These are phyloP conservation scores for Phytophthora rubi DNA, from an alignment of 352 stramenopile genomes.

Conservation along the genomic window DNA sequence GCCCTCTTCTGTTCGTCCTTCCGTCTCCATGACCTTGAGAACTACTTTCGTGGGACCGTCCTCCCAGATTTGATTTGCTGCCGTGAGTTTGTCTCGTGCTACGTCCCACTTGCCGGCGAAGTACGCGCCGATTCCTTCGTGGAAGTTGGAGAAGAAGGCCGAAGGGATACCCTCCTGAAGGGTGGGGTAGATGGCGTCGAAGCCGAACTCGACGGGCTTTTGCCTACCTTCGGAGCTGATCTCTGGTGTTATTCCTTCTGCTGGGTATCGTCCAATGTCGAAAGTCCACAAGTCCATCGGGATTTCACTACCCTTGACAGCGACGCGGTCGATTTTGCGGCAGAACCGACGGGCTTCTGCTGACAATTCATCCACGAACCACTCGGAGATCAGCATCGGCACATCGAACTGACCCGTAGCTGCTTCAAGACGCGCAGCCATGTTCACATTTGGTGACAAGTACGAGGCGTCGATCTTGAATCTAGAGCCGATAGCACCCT, in stretches of 20 bases:
- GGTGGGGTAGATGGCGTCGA: conserved; percentile 70
- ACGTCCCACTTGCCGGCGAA: conserved; percentile 93
- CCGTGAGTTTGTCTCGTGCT: conserved; percentile 82
- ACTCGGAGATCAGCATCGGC: conserved; percentile 94
- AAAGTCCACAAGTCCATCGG: conserved; percentile 95
- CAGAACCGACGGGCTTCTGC: conserved; percentile 83
- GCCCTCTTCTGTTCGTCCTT: conserved; percentile 72
- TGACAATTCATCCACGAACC: conserved; percentile 95
- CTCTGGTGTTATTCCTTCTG: conserved; percentile 57
- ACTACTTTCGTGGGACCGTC: conserved; percentile 92
- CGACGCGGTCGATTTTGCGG: conserved; percentile 95
- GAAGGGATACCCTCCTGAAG: conserved; percentile 82
- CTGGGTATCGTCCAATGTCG: conserved; percentile 88
- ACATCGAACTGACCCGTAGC: conserved; percentile 96
- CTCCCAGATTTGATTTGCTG: conserved; percentile 92
- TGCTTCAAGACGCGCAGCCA: conserved; percentile 95
- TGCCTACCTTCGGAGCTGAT: conserved; percentile 68
- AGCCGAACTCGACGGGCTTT: conserved; percentile 84
- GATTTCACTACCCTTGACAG: conserved; percentile 96
- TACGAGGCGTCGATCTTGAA: conserved; percentile 99
- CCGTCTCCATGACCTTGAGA: conserved; percentile 89
- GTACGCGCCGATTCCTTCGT: conserved; percentile 93
- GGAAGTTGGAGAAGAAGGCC: conserved; percentile 93
- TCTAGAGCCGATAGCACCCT: conserved; percentile 96
- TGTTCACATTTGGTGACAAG: conserved; percentile 98